Conservation (phyloP, 1,284 basidiomycete species). For the Exobasidium rhododendri region DNA sequence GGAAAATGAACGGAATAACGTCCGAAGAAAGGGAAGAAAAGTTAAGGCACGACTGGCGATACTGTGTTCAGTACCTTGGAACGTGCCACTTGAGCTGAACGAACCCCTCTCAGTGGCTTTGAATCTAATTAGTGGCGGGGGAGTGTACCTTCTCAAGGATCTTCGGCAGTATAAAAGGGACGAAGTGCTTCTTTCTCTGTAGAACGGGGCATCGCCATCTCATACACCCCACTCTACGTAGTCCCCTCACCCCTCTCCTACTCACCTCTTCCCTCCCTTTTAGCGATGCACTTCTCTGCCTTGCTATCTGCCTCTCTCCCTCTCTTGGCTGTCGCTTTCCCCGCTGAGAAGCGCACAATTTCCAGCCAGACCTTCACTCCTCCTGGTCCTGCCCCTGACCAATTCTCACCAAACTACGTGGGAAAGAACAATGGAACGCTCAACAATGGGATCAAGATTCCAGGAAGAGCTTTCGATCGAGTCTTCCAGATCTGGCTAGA, state of each 20-base stretch:
- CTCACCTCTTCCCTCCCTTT: conserved; percentile 71
- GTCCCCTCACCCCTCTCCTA: too few species aligned
- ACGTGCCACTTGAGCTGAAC: too few species aligned
- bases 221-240: too few species aligned
- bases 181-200: conserved; percentile 21
- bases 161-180: neutral
- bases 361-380: conserved; percentile 56
- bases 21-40: too few species aligned
- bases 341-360: conserved; percentile 28
- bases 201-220: too few species aligned
- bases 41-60: too few species aligned
- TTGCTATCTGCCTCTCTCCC: conserved; percentile 79
- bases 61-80: too few species aligned
- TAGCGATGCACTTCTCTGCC: conserved; percentile 79
- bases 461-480: conserved; percentile 61
- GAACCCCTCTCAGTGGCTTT: too few species aligned
- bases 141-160: too few species aligned
- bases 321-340: conserved; percentile 67
- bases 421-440: conserved; percentile 58
- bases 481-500: conserved; percentile 63
- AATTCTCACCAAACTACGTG: conserved; percentile 55
- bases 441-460: conserved; percentile 54
- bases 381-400: conserved; percentile 56
- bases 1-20: too few species aligned
- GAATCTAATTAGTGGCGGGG: too few species aligned